Evolutionary conservation across 2,329 filamentous ascomycete species (phyloP).

Genomic region (Gnomoniopsis smithogilvyi): DNA sequence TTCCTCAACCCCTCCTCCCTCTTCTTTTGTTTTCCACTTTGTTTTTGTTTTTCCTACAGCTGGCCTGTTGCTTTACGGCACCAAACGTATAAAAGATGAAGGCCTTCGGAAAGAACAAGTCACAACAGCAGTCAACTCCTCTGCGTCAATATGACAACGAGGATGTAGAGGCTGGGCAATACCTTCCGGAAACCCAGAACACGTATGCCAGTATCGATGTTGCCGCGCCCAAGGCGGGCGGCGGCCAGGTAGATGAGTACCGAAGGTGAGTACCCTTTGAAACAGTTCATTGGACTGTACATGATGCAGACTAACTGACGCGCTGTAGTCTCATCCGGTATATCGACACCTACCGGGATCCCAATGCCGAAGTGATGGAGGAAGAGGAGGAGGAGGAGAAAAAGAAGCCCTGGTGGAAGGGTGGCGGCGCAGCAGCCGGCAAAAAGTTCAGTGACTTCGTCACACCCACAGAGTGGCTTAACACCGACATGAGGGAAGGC

Average conservation of each 20-base stretch:
- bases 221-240: conserved; percentile 21
- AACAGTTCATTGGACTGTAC: neutral
- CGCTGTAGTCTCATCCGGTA: conserved; percentile 25
- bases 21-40: conserved; percentile 15
- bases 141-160: conserved; percentile 23
- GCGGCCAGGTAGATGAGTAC: conserved; percentile 32
- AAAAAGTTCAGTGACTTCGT: conserved; percentile 32
- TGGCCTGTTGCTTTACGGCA: conserved; percentile 31
- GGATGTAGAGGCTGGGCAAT: conserved; percentile 29
- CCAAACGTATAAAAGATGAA: conserved; percentile 30
- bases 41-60: conserved; percentile 21
- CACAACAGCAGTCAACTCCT: conserved; percentile 20
- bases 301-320: neutral
- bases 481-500: conserved; percentile 65
- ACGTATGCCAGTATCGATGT: conserved; percentile 20
- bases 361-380: conserved; percentile 26
- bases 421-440: conserved; percentile 26
- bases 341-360: conserved; percentile 36
- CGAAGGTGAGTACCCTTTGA: conserved; percentile 25
- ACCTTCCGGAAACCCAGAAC: conserved; percentile 26
- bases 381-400: conserved; percentile 28
- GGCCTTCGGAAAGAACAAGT: conserved; percentile 25
- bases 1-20: conserved; percentile 9
- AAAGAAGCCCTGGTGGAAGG: conserved; percentile 34
- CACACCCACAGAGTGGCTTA: conserved; percentile 65